Conservation (phyloP, 1,139 yeast genomes). For the Magnusiomyces clavatus region DNA sequence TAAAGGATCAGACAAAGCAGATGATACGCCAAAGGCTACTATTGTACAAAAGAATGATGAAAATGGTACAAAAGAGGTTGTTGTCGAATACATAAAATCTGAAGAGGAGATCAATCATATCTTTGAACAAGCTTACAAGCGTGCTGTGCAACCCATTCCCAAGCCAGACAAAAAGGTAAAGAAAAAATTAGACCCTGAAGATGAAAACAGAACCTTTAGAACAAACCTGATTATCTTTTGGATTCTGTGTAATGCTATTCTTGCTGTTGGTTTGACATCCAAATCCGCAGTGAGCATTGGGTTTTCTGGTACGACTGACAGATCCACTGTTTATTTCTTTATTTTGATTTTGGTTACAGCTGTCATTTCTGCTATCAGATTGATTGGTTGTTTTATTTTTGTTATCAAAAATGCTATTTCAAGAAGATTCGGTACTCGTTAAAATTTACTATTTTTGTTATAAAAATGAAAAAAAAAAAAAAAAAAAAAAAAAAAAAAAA, state of each 20-base stretch:
- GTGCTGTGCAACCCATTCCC: slow-evolving; percentile 39
- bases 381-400: slow-evolving; percentile 59
- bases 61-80: slow-evolving; percentile 61
- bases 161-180: slow-evolving; percentile 28
- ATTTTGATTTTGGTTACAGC: slow-evolving; percentile 79
- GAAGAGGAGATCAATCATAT: slow-evolving; percentile 54
- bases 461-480: background rate
- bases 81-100: slow-evolving; percentile 64
- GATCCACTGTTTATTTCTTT: slow-evolving; percentile 54
- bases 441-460: background rate
- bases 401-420: slow-evolving; percentile 37
- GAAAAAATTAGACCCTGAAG: slow-evolving; percentile 35
- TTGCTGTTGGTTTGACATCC: slow-evolving; percentile 55
- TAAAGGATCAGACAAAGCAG: slow-evolving; percentile 69
- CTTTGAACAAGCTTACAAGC: slow-evolving; percentile 37
- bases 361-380: slow-evolving; percentile 64
- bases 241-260: slow-evolving; percentile 67
- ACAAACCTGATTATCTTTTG: slow-evolving; percentile 74
- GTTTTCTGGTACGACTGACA: slow-evolving; percentile 31
- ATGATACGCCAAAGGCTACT: slow-evolving; percentile 48
- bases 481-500: too few relatives aligned
- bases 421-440: slow-evolving; percentile 15
- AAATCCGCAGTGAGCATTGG: slow-evolving; percentile 28
- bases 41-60: slow-evolving; percentile 44
- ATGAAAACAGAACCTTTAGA: slow-evolving; percentile 63